These are phyloP conservation scores for Fusarium sterilihyphosum DNA, from an alignment of 2,329 filamentous ascomycete genomes.

Conservation along the genomic window DNA sequence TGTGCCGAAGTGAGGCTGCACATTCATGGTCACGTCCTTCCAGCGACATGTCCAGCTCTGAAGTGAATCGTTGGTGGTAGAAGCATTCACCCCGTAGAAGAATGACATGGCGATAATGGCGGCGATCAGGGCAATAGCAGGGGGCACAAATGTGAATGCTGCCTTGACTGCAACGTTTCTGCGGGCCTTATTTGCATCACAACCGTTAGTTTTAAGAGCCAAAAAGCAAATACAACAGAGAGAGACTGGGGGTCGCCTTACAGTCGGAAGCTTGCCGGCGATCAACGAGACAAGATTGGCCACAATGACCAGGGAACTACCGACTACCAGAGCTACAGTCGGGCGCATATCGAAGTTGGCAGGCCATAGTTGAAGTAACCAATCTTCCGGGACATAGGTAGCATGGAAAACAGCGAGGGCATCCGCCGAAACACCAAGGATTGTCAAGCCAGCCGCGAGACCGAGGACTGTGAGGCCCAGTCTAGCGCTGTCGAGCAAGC, in stretches of 20 bases:
- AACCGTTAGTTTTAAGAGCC: conserved; percentile 22
- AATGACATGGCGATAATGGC: conserved; percentile 64
- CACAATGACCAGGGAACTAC: conserved; percentile 60
- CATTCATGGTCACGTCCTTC: conserved; percentile 61
- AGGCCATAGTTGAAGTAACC: conserved; percentile 67
- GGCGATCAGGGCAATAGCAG: conserved; percentile 46
- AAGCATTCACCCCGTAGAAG: conserved; percentile 67
- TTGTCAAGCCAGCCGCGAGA: conserved; percentile 60
- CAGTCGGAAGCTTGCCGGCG: conserved; percentile 59
- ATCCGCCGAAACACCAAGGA: conserved; percentile 65
- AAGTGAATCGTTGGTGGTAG: conserved; percentile 62
- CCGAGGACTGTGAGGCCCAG: conserved; percentile 60
- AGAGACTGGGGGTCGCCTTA: conserved; percentile 50
- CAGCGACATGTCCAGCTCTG: conserved; percentile 73
- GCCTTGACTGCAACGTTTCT: conserved; percentile 29
- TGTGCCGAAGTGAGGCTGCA: conserved; percentile 63
- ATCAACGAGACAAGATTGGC: conserved; percentile 60
- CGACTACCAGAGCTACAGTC: conserved; percentile 63
- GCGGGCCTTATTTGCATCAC: conserved; percentile 32
- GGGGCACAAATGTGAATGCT: conserved; percentile 40
- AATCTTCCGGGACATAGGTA: conserved; percentile 60
- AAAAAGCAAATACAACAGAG: conserved; percentile 11
- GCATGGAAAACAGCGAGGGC: conserved; percentile 64
- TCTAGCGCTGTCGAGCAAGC: conserved; percentile 56
- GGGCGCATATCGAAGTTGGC: conserved; percentile 65